Conservation (phyloP, 106 monocot species). For the Acorus gramineus region DNA sequence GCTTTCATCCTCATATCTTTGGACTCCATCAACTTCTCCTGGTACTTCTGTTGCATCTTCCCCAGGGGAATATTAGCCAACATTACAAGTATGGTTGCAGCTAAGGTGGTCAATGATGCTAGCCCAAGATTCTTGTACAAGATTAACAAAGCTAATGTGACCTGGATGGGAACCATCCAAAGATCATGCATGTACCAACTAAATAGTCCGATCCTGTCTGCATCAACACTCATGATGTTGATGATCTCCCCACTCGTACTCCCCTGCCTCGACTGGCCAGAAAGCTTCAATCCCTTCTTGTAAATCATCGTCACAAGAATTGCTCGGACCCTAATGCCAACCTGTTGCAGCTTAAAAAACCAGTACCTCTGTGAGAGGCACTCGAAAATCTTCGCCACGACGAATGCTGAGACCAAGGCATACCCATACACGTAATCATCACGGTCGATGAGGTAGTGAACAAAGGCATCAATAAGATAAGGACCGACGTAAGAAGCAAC, state of each 20-base stretch:
- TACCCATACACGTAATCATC: neutral
- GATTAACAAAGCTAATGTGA: neutral
- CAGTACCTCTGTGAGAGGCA: slow-evolving; percentile 10
- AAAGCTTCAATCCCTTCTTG: slow-evolving; percentile 2
- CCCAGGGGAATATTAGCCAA: neutral
- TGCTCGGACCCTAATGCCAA: slow-evolving; percentile 4
- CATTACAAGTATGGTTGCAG: slow-evolving; percentile 7
- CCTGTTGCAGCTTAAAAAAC: slow-evolving; percentile 4
- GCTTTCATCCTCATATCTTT: slow-evolving; percentile 11
- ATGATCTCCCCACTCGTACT: slow-evolving; percentile 4
- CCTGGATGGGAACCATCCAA: slow-evolving; percentile 1
- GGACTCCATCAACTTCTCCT: slow-evolving; percentile 11
- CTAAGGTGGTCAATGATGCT: slow-evolving; percentile 6
- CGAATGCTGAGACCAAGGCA: slow-evolving; percentile 1
- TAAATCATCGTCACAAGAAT: slow-evolving; percentile 5
- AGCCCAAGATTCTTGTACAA: slow-evolving; percentile 1
- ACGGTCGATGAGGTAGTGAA: slow-evolving; percentile 25
- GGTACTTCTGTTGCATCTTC: neutral
- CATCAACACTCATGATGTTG: slow-evolving; percentile 11
- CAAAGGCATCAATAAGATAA: slow-evolving; percentile 31
- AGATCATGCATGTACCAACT: slow-evolving; percentile 10
- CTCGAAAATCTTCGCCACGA: neutral
- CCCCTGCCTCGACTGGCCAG: slow-evolving; percentile 1
- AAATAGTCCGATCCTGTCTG: slow-evolving; percentile 5
- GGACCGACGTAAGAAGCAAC: slow-evolving; percentile 28